Percentiles rank a stretch among this genome's conserved stretches.
Conservation (phyloP, 1,139 yeast genomes). For the Torulaspora globosa region DNA sequence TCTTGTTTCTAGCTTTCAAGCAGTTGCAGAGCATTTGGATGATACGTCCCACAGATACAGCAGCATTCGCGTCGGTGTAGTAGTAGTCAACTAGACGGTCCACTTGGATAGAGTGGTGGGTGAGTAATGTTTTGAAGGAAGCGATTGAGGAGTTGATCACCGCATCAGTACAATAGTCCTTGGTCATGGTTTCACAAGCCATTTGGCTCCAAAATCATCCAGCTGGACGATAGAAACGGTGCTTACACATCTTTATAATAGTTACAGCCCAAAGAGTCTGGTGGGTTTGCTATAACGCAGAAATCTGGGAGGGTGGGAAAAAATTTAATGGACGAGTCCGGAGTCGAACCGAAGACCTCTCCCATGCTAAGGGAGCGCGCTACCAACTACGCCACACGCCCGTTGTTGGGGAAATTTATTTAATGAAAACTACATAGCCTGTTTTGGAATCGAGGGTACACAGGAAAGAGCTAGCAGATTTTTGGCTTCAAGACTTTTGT, state of each 20-base stretch:
- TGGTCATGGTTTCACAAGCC: not conserved
- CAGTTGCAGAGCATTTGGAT: constrained; percentile 5
- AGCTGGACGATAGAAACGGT: not conserved
- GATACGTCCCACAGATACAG: constrained; percentile 1
- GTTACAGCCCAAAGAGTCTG: not conserved
- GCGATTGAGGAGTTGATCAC: constrained; percentile 7
- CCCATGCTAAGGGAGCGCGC: constrained; percentile 91
- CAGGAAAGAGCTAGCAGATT: no score
- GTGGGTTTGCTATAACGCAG: not conserved
- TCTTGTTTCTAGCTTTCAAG: constrained; percentile 38
- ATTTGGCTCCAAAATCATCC: not conserved
- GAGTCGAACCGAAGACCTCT: constrained; percentile 89
- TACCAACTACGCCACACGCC: constrained; percentile 94
- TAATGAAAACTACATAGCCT: no score
- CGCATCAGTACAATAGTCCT: not conserved
- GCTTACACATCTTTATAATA: not conserved
- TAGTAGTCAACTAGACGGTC: constrained; percentile 18
- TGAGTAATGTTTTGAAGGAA: constrained; percentile 18
- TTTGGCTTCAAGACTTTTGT: no score
- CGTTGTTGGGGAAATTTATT: no score
- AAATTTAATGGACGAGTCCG: constrained; percentile 67
- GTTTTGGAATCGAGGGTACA: no score
- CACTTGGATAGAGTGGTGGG: constrained; percentile 22
- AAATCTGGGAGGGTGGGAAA: constrained; percentile 14
- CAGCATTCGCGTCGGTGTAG: constrained; percentile 6